Conservation (phyloP, 768 basidiomycete genomes). For the Kwoniella sp. region DNA sequence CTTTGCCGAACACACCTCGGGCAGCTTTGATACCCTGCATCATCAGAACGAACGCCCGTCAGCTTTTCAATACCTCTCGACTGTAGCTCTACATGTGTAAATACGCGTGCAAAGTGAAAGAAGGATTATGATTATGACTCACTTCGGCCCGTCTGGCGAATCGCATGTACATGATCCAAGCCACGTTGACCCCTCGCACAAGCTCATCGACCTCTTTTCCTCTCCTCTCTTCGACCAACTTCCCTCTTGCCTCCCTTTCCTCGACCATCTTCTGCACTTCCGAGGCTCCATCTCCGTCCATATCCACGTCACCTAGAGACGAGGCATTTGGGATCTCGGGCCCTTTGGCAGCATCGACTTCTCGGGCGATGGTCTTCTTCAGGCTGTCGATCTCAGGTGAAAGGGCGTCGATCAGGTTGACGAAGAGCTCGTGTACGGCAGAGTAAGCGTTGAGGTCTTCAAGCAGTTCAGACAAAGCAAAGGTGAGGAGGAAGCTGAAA, state of each 20-base stretch:
- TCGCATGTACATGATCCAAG: conserved; percentile 81
- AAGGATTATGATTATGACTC: conserved; percentile 24
- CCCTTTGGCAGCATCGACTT: conserved; percentile 59
- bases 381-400: conserved; percentile 56
- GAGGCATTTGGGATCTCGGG: conserved; percentile 44
- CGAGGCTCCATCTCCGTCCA: conserved; percentile 53
- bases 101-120: background rate
- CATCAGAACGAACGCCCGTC: background rate
- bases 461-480: conserved; percentile 76
- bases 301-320: conserved; percentile 36
- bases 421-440: conserved; percentile 73
- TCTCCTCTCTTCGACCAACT: conserved; percentile 43
- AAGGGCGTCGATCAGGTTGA: conserved; percentile 70
- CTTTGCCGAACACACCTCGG: conserved; percentile 75
- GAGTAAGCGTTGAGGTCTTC: conserved; percentile 68
- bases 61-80: too few relatives aligned
- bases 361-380: conserved; percentile 44
- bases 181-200: conserved; percentile 73
- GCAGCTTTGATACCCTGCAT: conserved; percentile 71
- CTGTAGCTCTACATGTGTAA: too few relatives aligned
- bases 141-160: conserved; percentile 81
- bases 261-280: conserved; percentile 56
- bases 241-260: conserved; percentile 50
- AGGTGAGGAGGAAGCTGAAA: conserved; percentile 83
- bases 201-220: conserved; percentile 61